A percentile compares a stretch with the other conserved stretches of the same genome.
Conservation (phyloP, 1,284 basidiomycete species). For the Fomitopsis pinicola region DNA sequence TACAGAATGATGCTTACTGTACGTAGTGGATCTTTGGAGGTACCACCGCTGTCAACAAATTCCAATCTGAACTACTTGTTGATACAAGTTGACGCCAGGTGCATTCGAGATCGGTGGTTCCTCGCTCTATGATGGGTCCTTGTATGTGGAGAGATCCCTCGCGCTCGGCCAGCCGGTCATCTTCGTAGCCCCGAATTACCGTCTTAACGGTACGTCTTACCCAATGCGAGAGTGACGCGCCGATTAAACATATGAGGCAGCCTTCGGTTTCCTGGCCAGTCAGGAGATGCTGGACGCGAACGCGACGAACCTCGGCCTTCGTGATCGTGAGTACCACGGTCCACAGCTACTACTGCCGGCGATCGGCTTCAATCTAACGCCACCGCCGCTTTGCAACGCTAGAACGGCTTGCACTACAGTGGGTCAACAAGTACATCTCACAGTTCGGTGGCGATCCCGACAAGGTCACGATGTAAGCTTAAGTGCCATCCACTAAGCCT, state of each 20-base stretch:
- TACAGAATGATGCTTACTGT: not conserved
- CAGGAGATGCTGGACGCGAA: constrained; percentile 46
- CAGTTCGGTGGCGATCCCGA: constrained; percentile 60
- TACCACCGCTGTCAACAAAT: not conserved
- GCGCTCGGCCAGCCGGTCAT: constrained; percentile 29
- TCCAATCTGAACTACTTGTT: not conserved
- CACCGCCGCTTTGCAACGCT: not conserved
- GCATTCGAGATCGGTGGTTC: constrained; percentile 17
- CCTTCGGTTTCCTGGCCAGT: constrained; percentile 47
- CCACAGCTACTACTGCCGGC: not conserved
- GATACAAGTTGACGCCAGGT: not conserved
- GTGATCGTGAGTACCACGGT: constrained; percentile 45
- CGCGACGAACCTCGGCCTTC: constrained; percentile 49
- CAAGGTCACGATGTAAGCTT: constrained; percentile 50
- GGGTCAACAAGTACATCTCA: constrained; percentile 56
- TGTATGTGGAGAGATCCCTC: constrained; percentile 28
- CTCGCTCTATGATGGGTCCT: constrained; percentile 7
- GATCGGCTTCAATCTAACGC: not conserved
- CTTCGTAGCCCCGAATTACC: constrained; percentile 32
- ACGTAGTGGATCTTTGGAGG: constrained; percentile 26
- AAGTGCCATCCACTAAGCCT: not conserved
- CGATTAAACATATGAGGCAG: constrained; percentile 11
- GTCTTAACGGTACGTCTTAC: constrained; percentile 13
- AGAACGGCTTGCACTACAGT: constrained; percentile 21
- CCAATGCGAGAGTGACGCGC: no score